Evolutionary conservation across 306 rosid genomes (phyloP).

Genomic region (Adenanthera pavonina): DNA sequence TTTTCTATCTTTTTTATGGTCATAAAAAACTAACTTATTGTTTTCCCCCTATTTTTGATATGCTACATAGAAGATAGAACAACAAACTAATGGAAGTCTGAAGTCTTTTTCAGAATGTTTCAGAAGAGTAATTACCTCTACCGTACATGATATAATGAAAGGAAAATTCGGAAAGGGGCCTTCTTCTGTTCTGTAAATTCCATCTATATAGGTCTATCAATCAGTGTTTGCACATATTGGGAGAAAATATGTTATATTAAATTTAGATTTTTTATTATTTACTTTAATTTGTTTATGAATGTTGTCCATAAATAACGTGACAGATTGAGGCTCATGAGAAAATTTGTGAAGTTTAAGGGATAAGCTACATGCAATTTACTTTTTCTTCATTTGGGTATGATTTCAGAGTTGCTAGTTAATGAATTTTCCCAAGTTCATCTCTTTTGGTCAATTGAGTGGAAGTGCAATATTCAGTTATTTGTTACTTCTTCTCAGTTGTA

Average conservation of each 20-base stretch:
- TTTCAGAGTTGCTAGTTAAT: conserved; percentile 11
- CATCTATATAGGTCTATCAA: not conserved
- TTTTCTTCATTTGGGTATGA: conserved; percentile 7
- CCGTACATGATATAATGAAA: not conserved
- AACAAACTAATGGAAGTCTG: not conserved
- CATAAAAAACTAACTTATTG: not conserved
- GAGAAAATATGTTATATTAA: not conserved
- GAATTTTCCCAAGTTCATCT: conserved; percentile 10
- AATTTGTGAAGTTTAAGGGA: not conserved
- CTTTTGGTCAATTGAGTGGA: conserved; percentile 17
- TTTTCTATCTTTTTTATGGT: not conserved
- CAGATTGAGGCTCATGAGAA: not conserved
- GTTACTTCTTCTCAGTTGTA: conserved; percentile 24
- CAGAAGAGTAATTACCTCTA: not conserved
- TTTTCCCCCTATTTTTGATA: not conserved
- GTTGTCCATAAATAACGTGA: not conserved
- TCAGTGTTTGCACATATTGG: not conserved
- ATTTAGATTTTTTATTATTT: not conserved
- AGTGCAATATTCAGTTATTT: conserved; percentile 29
- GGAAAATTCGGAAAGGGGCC: not conserved
- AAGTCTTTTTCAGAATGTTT: not conserved
- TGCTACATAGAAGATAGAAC: not conserved
- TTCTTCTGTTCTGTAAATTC: conserved; percentile 29
- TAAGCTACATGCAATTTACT: not conserved
- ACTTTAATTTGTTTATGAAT: not conserved